Base-by-base conservation (phyloP, 331 rosid species). In the Rosa hybrid region DNA sequence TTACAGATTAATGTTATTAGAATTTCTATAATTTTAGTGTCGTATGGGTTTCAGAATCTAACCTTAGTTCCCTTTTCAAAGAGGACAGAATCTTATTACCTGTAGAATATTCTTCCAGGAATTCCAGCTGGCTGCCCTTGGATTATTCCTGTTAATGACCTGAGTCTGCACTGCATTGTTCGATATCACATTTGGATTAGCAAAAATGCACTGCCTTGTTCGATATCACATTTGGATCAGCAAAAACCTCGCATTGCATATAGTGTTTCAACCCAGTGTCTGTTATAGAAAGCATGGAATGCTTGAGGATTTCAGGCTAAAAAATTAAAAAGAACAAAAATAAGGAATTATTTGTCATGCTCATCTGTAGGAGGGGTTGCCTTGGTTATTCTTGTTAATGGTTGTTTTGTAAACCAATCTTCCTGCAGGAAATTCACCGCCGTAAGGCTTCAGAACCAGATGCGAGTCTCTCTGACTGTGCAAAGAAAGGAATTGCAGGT, bases 401-500 rank as follows among this genome's bases (percentile, higher is more conserved):
- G 12, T 62, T 76, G 10, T 76, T 42, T 27, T 14, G 72, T 63
- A 30, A 48, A 83, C 74, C 79, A 77, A 80, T 83, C 63, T 83
- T 77, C 75, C 53, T 49, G 71, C 84, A 92, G 98, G 91, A 89
- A 88, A 44, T 91, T 81, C 83, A 80, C 21, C 93, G 86, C 68
- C 94, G 86, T 62, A 91, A 86, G 82, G 82, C 88, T 84, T 72
- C 91, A 77, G 88, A 87, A 84, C 71, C 75, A 49, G 80, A 79
- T 30, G 82, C 76, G 0, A 88, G 87, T 83, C 97, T 96, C 83
- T 93, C 99, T 21, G 99, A 93, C 78, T 96, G 98, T 86, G 99
- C 97, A 56, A 88, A 88, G 78, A 89, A 93, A 85, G 98, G 99
- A 82, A 70, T 93, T 83, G 98, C 99, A 78, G 99, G 99, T 90